Percentiles rank a stretch among this genome's conserved stretches.
phyloP scores from a whole-genome alignment of 306 rosid species.

The Quercus wislizeni region DNA sequence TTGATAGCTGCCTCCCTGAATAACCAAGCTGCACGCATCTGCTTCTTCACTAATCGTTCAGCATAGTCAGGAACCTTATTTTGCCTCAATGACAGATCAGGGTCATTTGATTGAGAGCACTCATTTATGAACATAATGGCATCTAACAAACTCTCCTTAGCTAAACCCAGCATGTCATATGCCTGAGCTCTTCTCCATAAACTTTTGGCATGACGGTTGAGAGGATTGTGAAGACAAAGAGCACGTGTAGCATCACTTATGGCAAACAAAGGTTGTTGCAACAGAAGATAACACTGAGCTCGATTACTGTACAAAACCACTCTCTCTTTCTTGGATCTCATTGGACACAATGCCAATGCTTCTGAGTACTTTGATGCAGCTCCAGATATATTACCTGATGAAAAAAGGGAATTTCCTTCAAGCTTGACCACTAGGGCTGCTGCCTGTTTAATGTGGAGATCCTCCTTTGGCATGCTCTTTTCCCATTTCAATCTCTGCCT shows the following conservation, averaged over 20 bases:
- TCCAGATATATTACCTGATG: slow-evolving; percentile 91
- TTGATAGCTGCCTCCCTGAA: slow-evolving; percentile 94
- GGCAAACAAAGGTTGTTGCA: slow-evolving; percentile 94
- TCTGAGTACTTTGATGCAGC: slow-evolving; percentile 94
- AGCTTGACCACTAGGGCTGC: slow-evolving; percentile 97
- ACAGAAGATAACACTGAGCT: slow-evolving; percentile 87
- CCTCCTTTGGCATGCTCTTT: slow-evolving; percentile 95
- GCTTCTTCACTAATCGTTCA: slow-evolving; percentile 90
- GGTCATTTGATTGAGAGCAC: slow-evolving; percentile 96
- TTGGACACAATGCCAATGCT: slow-evolving; percentile 91
- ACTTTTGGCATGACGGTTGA: slow-evolving; percentile 96
- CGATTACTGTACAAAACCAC: slow-evolving; percentile 95
- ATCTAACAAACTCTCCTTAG: slow-evolving; percentile 91
- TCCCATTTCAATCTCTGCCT: slow-evolving; percentile 90
- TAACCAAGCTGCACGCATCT: slow-evolving; percentile 98
- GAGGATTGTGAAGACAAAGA: slow-evolving; percentile 92
- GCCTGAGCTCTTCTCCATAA: slow-evolving; percentile 99
- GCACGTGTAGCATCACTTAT: slow-evolving; percentile 96
- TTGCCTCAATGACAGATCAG: slow-evolving; percentile 83
- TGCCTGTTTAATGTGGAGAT: slow-evolving; percentile 96
- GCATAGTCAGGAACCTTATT: slow-evolving; percentile 98
- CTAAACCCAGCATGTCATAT: slow-evolving; percentile 93
- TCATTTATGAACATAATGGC: slow-evolving; percentile 96
- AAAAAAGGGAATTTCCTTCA: slow-evolving; percentile 96
- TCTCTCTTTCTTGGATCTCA: slow-evolving; percentile 96